Evolutionary conservation across 176 grass and related monocot genomes (phyloP).

Genomic region (Oryza glumipatula): DNA sequence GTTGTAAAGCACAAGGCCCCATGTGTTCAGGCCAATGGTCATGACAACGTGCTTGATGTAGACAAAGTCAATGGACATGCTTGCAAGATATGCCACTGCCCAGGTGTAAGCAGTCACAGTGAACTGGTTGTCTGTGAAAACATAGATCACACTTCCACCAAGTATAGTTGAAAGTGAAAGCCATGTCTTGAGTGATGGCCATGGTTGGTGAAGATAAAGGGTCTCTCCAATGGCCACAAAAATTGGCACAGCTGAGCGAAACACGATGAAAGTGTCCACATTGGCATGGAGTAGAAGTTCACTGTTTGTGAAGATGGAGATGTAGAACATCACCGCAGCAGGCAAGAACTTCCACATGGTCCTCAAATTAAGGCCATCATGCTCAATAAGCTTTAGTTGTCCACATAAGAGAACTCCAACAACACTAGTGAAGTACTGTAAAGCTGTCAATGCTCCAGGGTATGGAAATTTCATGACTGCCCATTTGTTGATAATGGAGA

Average conservation of each 20-base stretch:
- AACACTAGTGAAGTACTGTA: slow-evolving; percentile 79
- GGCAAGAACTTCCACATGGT: slow-evolving; percentile 93
- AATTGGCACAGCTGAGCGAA: slow-evolving; percentile 79
- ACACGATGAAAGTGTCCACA: slow-evolving; percentile 91
- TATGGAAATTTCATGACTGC: slow-evolving; percentile 88
- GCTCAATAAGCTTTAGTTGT: slow-evolving; percentile 67
- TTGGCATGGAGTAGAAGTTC: slow-evolving; percentile 84
- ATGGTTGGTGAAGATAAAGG: slow-evolving; percentile 78
- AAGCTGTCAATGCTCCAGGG: slow-evolving; percentile 69
- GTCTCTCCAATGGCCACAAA: slow-evolving; percentile 84
- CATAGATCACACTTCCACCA: slow-evolving; percentile 82
- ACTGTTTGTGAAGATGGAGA: slow-evolving; percentile 89
- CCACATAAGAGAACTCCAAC: slow-evolving; percentile 78
- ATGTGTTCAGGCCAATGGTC: slow-evolving; percentile 89
- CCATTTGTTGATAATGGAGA: slow-evolving; percentile 94
- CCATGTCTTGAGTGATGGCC: slow-evolving; percentile 77
- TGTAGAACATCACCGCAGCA: slow-evolving; percentile 88
- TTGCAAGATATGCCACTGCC: slow-evolving; percentile 71
- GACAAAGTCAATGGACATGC: slow-evolving; percentile 88
- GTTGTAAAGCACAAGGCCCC: slow-evolving; percentile 93
- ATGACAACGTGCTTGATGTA: slow-evolving; percentile 91
- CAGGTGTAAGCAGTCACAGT: slow-evolving; percentile 76
- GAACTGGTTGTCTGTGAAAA: slow-evolving; percentile 88
- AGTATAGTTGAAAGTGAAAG: slow-evolving; percentile 79
- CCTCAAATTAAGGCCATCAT: slow-evolving; percentile 58